Base-by-base conservation (phyloP, 495 filamentous ascomycete species). In the Xylaria bambusicola region DNA sequence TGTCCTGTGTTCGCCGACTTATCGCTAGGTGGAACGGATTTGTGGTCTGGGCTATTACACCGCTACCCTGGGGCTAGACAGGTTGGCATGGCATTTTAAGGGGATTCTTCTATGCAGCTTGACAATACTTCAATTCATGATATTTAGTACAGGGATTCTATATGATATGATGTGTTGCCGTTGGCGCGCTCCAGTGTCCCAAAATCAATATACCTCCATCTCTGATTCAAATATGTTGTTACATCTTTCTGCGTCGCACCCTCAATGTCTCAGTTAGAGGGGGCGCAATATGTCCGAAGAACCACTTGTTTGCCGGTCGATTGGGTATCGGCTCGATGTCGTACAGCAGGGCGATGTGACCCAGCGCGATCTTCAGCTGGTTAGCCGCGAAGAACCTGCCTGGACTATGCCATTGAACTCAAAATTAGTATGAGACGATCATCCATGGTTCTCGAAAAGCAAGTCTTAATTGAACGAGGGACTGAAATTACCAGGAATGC, bases 321-420 rank as follows among this genome's bases (percentile, higher is more conserved):
- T 64, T 27, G 2, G 55, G 12, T 18, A 70, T 66, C 12, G 69
- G 67, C 48, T 73, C 62, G 42, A 80, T 70, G 6, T 80, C 75
- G 50, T 77, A 80, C 7, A 72, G 65, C 15, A 74, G 31, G 0
- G 68, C 64, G 36, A 80, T 73, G 48, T 76, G 70, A 1, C 72
- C 74, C 18, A 80, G 56, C 10, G 68, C 60, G 9, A 78, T 70
- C 65, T 80, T 78, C 33, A 80, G 61, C 53, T 75, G 72, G 15
- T 75, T 69, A 13, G 72, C 56, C 40, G 73, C 74, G 52, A 78
- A 78, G 70, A 77, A 78, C 20, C 74, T 61, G 48, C 77, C 67
- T 36, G 73, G 64, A 56, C 73, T 67, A 67, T 54, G 17, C 47
- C 21, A n/a, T 42, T 17, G 13, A 8, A n/a, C 6, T 40, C 2